Conservation (phyloP, 2,329 filamentous ascomycete species). For the Fusarium avenaceum region DNA sequence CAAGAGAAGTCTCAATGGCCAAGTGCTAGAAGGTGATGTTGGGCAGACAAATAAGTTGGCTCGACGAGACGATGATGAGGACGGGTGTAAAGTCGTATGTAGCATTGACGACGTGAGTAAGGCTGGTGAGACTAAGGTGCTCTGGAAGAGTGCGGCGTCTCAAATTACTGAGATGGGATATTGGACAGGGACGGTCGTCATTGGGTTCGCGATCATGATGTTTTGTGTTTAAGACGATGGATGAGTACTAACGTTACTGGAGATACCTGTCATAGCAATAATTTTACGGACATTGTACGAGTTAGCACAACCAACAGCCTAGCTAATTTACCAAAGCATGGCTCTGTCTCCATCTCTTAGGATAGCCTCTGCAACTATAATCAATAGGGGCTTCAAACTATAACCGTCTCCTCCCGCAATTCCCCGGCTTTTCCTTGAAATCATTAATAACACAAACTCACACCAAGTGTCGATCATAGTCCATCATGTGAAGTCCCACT, state of each 20-base stretch:
- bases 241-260: background rate
- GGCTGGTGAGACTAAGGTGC: slow-evolving; percentile 40
- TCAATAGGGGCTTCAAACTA: background rate
- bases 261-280: background rate
- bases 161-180: slow-evolving; percentile 1
- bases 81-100: slow-evolving; percentile 50
- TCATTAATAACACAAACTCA: slow-evolving; percentile 13
- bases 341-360: background rate
- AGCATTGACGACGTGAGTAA: slow-evolving; percentile 54
- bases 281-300: background rate
- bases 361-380: background rate
- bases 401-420: slow-evolving; percentile 16
- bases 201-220: slow-evolving; percentile 12
- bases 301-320: too few species aligned
- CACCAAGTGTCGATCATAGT: slow-evolving; percentile 11
- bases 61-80: slow-evolving; percentile 47
- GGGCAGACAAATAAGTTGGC: slow-evolving; percentile 53
- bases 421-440: background rate
- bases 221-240: background rate
- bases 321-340: background rate
- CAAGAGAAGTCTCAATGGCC: slow-evolving; percentile 23
- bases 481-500: slow-evolving; percentile 17
- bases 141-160: slow-evolving; percentile 47
- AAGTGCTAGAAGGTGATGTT: background rate
- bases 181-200: slow-evolving; percentile 3